Evolutionary conservation across 1,139 yeast species (phyloP), one percentile per base, ranked within the genome.

Genomic region (Hyphopichia fennica): DNA sequence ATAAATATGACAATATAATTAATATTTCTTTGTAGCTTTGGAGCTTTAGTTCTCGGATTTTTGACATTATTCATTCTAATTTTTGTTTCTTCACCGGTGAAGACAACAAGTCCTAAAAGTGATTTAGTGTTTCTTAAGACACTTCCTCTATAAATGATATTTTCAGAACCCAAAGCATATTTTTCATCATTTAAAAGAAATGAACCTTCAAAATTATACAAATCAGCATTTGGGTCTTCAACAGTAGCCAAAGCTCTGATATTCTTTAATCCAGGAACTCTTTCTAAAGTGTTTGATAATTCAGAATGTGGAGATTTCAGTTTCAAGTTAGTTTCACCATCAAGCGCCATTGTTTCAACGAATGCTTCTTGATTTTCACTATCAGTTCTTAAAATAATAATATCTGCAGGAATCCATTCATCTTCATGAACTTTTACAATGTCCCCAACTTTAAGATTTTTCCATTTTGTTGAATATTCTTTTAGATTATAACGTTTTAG

Each of bases 281-380:
- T 69, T 10, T 75, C 66, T 34, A 82, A 67, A 14, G 59, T 47
- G 29, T 76, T 73, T 14, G 82, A 72, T 6, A 88, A 49, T 45
- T 84, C 87, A 1, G 77, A 69, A 46, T 85, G 85, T 0, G 96
- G 88, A 19, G 68, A 67, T 52, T 81, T 82, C 5, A 87, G 75
- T 61, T 93, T 93, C 47, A 93, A 70, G 56, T 90, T 91, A 0
- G 98, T 93, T 63, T 93, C 99, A 39, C 99, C 99, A 63, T 93
- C 99, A 38, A 93, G 71, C 0, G 96, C 99, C 93, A 93, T 91
- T 0, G 99, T 93, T 62, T 93, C 99, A 19, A 91, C 82, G 52
- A 81, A 88, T 1, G 95, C 85, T 50, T 84, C 87, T 43, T 84
- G 87, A 44, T 81, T 79, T 30, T 79, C 79, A 11, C 81, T 82